Conservation (phyloP, 164 flowering plant species). For the Euptelea pleiosperma region DNA sequence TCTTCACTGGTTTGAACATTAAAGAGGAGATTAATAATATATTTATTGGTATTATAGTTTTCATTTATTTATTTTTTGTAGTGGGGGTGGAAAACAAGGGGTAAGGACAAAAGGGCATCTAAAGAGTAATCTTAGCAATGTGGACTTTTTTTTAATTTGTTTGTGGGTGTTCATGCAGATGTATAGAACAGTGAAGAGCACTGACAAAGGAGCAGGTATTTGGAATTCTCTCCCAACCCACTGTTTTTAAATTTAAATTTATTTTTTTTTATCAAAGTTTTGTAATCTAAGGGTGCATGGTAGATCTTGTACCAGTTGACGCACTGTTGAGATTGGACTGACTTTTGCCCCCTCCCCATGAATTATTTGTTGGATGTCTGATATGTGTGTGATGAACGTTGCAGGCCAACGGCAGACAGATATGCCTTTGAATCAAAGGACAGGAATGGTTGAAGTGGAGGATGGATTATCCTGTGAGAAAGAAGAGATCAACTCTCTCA, state of each 20-base stretch:
- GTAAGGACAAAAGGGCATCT: constrained; percentile 33
- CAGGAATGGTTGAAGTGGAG: constrained; percentile 26
- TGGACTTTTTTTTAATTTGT: constrained; percentile 17
- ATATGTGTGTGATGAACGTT: constrained; percentile 28
- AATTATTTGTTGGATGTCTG: constrained; percentile 40
- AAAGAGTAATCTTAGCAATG: constrained; percentile 26
- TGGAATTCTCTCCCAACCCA: constrained; percentile 17
- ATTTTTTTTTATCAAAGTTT: constrained; percentile 5
- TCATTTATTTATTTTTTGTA: constrained; percentile 21
- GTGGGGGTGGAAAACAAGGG: constrained; percentile 22
- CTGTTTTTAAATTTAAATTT: constrained; percentile 17
- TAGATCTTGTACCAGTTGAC: background rate
- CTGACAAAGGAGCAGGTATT: constrained; percentile 79
- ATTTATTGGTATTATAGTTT: constrained; percentile 3
- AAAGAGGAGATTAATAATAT: background rate
- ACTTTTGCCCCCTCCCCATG: constrained; percentile 22
- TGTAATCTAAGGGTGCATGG: too few relatives aligned
- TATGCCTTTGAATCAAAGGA: constrained; percentile 29
- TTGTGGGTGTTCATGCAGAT: constrained; percentile 47
- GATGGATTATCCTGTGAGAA: constrained; percentile 25
- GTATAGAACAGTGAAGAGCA: constrained; percentile 78
- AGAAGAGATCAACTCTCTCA: constrained; percentile 17
- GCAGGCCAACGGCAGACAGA: constrained; percentile 56
- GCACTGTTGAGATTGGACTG: constrained; percentile 18
- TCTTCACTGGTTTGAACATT: constrained; percentile 16